Evolutionary conservation across 345 rosid species (phyloP).

Genomic region (Microthlaspi erraticum): DNA sequence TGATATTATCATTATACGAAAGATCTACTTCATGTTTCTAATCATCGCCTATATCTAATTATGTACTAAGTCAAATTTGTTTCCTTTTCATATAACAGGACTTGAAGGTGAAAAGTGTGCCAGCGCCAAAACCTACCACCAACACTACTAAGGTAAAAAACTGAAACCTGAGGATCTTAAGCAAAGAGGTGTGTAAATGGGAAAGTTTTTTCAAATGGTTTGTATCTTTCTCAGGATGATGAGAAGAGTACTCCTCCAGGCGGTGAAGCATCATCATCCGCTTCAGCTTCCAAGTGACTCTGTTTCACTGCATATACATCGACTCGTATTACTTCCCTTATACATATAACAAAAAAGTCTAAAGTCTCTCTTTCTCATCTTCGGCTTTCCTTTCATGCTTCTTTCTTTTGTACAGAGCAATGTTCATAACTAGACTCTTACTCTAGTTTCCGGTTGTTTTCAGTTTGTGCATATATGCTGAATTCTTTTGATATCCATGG

Average conservation of each 20-base stretch:
- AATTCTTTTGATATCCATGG: slow-evolving; percentile 4
- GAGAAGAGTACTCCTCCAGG: not conserved
- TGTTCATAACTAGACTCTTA: not conserved
- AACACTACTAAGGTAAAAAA: slow-evolving; percentile 6
- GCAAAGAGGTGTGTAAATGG: not conserved
- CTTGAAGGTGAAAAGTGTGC: slow-evolving; percentile 1
- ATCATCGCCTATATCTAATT: not conserved
- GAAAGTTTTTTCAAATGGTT: not conserved
- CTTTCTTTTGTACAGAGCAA: not conserved
- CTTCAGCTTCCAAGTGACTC: slow-evolving; percentile 16
- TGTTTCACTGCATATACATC: not conserved
- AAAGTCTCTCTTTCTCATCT: not conserved
- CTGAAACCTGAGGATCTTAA: slow-evolving; percentile 12
- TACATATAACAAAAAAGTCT: slow-evolving; percentile 11
- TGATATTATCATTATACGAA: not conserved
- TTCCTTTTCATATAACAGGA: slow-evolving; percentile 2
- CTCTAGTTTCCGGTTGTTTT: not conserved
- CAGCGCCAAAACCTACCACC: slow-evolving; percentile 4
- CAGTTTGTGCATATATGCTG: not conserved
- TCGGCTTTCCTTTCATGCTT: not conserved
- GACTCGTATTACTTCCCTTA: not conserved
- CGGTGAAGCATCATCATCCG: not conserved
- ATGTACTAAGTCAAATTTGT: not conserved
- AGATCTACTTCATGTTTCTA: not conserved
- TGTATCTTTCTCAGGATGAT: slow-evolving; percentile 4